Conservation (phyloP, 176 grass and related monocot genomes). For the Themeda triandra region DNA sequence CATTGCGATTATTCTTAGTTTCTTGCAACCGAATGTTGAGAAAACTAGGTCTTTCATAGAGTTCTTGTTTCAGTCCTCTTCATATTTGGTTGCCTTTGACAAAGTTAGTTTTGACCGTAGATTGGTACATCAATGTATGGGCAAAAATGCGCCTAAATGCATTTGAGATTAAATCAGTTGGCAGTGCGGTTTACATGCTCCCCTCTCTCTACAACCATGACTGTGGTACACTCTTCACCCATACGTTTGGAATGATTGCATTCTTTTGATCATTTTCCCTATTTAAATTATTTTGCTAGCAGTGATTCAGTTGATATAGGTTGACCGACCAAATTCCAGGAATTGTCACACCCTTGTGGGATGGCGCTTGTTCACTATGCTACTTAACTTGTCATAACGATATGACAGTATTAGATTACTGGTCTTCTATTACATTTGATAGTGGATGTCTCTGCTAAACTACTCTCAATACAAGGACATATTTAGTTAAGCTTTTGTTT, state of each 20-base stretch:
- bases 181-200: slow-evolving; percentile 88
- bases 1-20: neutral
- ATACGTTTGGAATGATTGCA: slow-evolving; percentile 3
- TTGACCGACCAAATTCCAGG: neutral
- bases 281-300: slow-evolving; percentile 12
- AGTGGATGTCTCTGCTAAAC: neutral
- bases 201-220: slow-evolving; percentile 97
- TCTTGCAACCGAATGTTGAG: neutral
- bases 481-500: neutral
- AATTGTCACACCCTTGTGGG: neutral
- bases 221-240: slow-evolving; percentile 48
- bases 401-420: neutral
- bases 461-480: neutral
- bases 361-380: neutral
- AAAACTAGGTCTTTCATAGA: slow-evolving; percentile 8
- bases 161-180: slow-evolving; percentile 87
- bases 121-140: slow-evolving; percentile 89
- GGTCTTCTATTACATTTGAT: neutral
- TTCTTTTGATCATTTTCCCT: neutral
- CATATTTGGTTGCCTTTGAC: neutral
- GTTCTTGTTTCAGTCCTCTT: slow-evolving; percentile 26
- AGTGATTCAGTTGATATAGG: neutral
- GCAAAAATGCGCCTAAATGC: slow-evolving; percentile 93
- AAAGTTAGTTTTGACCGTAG: slow-evolving; percentile 46
- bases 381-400: neutral